Evolutionary conservation across 495 filamentous ascomycete species (phyloP).

Genomic region (Penicillium flavigenum): DNA sequence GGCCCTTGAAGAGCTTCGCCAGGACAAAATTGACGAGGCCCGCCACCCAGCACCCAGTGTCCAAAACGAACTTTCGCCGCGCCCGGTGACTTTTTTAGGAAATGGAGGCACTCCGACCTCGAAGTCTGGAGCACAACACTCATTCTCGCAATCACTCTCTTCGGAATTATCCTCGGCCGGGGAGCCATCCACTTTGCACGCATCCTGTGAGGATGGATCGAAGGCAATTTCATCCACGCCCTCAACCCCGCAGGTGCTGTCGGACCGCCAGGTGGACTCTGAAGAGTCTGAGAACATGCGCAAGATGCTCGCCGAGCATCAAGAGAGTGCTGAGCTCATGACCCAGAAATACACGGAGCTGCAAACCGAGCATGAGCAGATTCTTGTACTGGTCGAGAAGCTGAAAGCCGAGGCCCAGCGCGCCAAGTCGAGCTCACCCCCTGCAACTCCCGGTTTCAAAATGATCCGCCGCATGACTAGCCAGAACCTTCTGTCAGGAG

Average conservation of each 20-base stretch:
- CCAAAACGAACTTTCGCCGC: slow-evolving; percentile 54
- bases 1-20: slow-evolving; percentile 70
- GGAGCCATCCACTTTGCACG: slow-evolving; percentile 69
- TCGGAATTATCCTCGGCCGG: slow-evolving; percentile 94
- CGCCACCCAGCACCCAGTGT: slow-evolving; percentile 55
- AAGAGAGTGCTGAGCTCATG: slow-evolving; percentile 67
- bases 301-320: slow-evolving; percentile 69
- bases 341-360: slow-evolving; percentile 76
- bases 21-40: slow-evolving; percentile 82
- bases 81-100: slow-evolving; percentile 92
- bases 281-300: slow-evolving; percentile 72
- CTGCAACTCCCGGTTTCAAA: slow-evolving; percentile 56
- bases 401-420: slow-evolving; percentile 83
- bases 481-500: slow-evolving; percentile 77
- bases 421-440: slow-evolving; percentile 60
- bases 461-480: slow-evolving; percentile 92
- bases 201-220: slow-evolving; percentile 55
- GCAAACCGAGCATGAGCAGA: slow-evolving; percentile 75
- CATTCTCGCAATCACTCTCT: slow-evolving; percentile 91
- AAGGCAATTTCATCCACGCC: slow-evolving; percentile 26
- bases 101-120: slow-evolving; percentile 66
- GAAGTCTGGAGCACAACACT: slow-evolving; percentile 74
- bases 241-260: slow-evolving; percentile 16
- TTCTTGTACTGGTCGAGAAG: slow-evolving; percentile 81
- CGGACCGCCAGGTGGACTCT: slow-evolving; percentile 33